Evolutionary conservation across 768 basidiomycete genomes (phyloP).

Genomic region (Tricholoma bakamatsutake): DNA sequence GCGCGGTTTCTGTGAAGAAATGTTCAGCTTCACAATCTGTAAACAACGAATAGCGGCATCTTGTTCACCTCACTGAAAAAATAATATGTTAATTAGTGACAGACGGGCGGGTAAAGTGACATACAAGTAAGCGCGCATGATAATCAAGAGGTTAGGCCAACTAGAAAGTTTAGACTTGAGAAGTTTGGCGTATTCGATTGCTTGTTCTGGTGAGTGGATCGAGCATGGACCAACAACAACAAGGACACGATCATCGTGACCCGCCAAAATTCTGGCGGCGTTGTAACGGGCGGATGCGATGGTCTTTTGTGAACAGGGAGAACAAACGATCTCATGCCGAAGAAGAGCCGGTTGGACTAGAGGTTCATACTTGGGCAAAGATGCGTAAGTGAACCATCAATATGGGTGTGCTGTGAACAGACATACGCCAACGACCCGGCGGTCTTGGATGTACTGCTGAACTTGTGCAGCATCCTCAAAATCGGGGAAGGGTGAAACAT

Average conservation of each 20-base stretch:
- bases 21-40: conserved; percentile 7
- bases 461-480: conserved; percentile 58
- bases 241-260: conserved; percentile 79
- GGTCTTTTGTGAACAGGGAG: conserved; percentile 58
- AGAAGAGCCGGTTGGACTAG: conserved; percentile 90
- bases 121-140: conserved; percentile 98
- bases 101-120: conserved; percentile 26
- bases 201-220: conserved; percentile 85
- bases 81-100: conserved; percentile 2
- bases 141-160: conserved; percentile 76
- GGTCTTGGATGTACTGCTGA: conserved; percentile 73
- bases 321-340: conserved; percentile 76
- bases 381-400: conserved; percentile 12
- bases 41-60: neutral
- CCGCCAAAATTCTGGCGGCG: conserved; percentile 74
- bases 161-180: conserved; percentile 60
- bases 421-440: conserved; percentile 74
- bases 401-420: neutral
- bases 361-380: conserved; percentile 74
- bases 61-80: conserved; percentile 28
- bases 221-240: conserved; percentile 96
- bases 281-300: conserved; percentile 76
- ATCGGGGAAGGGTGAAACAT: conserved; percentile 57
- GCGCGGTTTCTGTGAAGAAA: conserved; percentile 70
- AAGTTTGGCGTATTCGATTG: conserved; percentile 72